phyloP scores from a whole-genome alignment of 176 grass and related monocot species.

The Ananas comosus region DNA sequence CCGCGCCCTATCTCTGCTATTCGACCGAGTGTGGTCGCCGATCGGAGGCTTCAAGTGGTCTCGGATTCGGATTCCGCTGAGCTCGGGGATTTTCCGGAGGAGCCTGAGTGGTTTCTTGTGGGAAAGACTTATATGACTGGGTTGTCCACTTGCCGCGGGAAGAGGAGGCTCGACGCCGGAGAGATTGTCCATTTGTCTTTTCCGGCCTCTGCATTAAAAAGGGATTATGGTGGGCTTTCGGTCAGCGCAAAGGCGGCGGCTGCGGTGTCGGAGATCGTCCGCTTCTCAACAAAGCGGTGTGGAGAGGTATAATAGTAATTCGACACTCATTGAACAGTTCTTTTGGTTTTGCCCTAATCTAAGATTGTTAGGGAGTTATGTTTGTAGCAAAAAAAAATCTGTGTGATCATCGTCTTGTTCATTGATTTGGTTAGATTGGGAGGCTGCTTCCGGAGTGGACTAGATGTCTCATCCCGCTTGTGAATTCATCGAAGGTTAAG shows the following conservation, averaged over 20 bases:
- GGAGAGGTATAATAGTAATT: slow-evolving; percentile 48
- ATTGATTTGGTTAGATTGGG: slow-evolving; percentile 41
- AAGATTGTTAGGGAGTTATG: too few relatives aligned
- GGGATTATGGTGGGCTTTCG: slow-evolving; percentile 18
- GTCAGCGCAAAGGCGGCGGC: slow-evolving; percentile 38
- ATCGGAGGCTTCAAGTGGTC: slow-evolving; percentile 30
- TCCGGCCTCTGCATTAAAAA: slow-evolving; percentile 30
- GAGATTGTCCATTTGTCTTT: slow-evolving; percentile 81
- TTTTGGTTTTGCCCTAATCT: too few relatives aligned
- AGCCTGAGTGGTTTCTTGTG: slow-evolving; percentile 64
- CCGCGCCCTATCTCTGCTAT: slow-evolving; percentile 59
- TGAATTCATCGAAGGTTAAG: slow-evolving; percentile 75
- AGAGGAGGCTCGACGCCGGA: slow-evolving; percentile 37
- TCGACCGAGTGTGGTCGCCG: slow-evolving; percentile 15
- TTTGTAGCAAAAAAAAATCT: neutral
- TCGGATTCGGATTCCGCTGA: slow-evolving; percentile 45
- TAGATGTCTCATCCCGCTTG: slow-evolving; percentile 60
- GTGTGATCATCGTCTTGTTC: neutral
- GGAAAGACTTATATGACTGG: slow-evolving; percentile 55
- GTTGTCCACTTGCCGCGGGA: slow-evolving; percentile 67
- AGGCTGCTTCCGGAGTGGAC: slow-evolving; percentile 60
- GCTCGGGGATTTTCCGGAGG: slow-evolving; percentile 56
- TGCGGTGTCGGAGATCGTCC: slow-evolving; percentile 50
- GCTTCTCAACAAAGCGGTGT: slow-evolving; percentile 76
- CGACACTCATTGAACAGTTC: too few relatives aligned